These are phyloP conservation scores for Petunia secreta DNA, from an alignment of 257 asterid genomes.

Conservation along the genomic window DNA sequence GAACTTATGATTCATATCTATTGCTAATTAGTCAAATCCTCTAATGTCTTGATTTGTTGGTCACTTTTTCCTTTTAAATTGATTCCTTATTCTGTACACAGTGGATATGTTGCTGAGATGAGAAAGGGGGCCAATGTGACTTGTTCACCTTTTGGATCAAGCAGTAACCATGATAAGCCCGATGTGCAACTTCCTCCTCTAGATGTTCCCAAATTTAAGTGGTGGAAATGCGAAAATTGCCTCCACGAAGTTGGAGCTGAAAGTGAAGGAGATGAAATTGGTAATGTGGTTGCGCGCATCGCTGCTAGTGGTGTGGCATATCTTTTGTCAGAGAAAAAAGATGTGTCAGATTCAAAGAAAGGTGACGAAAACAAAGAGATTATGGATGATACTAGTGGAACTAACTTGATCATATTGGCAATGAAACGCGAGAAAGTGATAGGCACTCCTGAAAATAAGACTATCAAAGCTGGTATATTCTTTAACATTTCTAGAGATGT, in stretches of 20 bases:
- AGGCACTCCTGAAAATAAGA: not conserved
- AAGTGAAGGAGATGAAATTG: not conserved
- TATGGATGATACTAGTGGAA: not conserved
- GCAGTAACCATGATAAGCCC: constrained; percentile 29
- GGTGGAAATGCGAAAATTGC: constrained; percentile 61
- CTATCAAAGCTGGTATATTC: not conserved
- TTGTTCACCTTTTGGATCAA: constrained; percentile 51
- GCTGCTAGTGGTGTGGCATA: not conserved
- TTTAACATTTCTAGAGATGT: not conserved
- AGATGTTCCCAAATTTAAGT: constrained; percentile 47
- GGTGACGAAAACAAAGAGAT: not conserved
- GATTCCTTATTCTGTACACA: constrained; percentile 36
- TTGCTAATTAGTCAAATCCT: constrained; percentile 1
- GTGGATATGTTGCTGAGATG: constrained; percentile 67
- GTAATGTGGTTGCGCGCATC: not conserved
- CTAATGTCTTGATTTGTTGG: constrained; percentile 1
- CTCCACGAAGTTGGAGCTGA: constrained; percentile 25
- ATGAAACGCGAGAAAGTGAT: not conserved
- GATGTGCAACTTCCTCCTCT: constrained; percentile 52
- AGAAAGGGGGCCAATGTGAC: constrained; percentile 48
- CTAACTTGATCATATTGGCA: not conserved
- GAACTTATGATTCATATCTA: not conserved
- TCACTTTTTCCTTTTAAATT: constrained; percentile 15
- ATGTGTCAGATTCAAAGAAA: not conserved
- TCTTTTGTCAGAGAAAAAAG: not conserved